Conservation (phyloP, 768 basidiomycete genomes). For the Holtermannia corniformis region DNA sequence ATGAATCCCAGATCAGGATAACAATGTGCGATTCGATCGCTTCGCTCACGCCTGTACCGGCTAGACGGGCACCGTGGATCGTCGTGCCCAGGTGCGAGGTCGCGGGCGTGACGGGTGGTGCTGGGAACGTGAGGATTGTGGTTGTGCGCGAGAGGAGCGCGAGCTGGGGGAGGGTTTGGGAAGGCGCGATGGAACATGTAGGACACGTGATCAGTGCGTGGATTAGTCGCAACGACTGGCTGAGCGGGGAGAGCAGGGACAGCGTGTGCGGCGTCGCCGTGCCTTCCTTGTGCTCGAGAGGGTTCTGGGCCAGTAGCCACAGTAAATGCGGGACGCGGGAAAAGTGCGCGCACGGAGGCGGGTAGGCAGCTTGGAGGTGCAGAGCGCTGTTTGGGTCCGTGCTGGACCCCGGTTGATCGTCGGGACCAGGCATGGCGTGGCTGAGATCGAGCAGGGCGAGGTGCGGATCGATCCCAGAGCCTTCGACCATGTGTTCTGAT, state of each 20-base stretch:
- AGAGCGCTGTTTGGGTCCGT: too few relatives aligned
- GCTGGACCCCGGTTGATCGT: too few relatives aligned
- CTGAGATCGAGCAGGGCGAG: conserved; percentile 31
- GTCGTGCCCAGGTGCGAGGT: conserved; percentile 19
- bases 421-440: conserved; percentile 13
- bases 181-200: conserved; percentile 21
- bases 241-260: conserved; percentile 24
- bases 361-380: not conserved
- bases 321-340: conserved; percentile 31
- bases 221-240: conserved; percentile 29
- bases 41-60: conserved; percentile 30
- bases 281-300: conserved; percentile 32
- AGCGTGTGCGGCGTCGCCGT: conserved; percentile 31
- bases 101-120: conserved; percentile 18
- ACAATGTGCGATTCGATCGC: conserved; percentile 37
- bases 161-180: conserved; percentile 36
- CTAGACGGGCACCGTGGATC: conserved; percentile 30
- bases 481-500: not conserved
- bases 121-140: conserved; percentile 35
- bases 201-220: conserved; percentile 24
- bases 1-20: conserved; percentile 32
- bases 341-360: conserved; percentile 16
- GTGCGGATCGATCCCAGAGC: conserved; percentile 23
- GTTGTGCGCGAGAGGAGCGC: conserved; percentile 31
- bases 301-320: conserved; percentile 20